Base-by-base conservation (phyloP, 495 filamentous ascomycete genomes). In the Podospora pseudopauciseta region DNA sequence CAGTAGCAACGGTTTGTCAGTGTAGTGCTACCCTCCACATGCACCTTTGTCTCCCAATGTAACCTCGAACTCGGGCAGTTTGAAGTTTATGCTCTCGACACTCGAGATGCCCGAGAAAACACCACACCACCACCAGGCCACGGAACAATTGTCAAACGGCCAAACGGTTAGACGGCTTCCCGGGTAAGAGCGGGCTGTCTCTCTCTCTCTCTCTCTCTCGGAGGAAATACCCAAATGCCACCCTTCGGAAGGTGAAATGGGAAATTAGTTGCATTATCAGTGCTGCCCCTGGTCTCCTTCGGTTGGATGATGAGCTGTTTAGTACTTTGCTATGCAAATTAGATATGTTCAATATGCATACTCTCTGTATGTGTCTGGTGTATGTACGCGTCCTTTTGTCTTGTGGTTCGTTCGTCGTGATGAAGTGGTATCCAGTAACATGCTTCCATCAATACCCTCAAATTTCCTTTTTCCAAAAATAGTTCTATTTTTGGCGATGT, bases 391-490 rank as follows among this genome's bases (percentile, higher is more conserved):
- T 16, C 39, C 39, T 49, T 49, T 49, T 11, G 39, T 49, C 39
- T 6, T 49, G 9, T 49, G 39, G 39, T 18, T 49, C 39, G 39
- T 49, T 49, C 15, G 5, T 49, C 1, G 39, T 49, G 39, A 49
- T 49, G 39, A 49, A 49, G 39, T 49, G 39, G 39, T 49, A 49
- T 49, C 39, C 39, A 49, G 39, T 49, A 49, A 16, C 39, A 49
- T 49, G 39, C 39, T 11, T 49, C 39, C 39, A 49, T 49, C 39
- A 16, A 9, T 49, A 11, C 39, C 39, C 5, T 49, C 13, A 49
- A 49, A 49, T 49, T 26, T 58, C n/a, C 55, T 58, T 15, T 58
- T 58, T 26, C 55, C 23, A 58, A 58, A 58, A 58, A 58, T 58
- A 58, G n/a, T 26, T 58, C 4, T 26, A 20, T 58, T 58, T 26